phyloP scores from a whole-genome alignment of 2,329 filamentous ascomycete species.

The Dactylellina drechsleri region DNA sequence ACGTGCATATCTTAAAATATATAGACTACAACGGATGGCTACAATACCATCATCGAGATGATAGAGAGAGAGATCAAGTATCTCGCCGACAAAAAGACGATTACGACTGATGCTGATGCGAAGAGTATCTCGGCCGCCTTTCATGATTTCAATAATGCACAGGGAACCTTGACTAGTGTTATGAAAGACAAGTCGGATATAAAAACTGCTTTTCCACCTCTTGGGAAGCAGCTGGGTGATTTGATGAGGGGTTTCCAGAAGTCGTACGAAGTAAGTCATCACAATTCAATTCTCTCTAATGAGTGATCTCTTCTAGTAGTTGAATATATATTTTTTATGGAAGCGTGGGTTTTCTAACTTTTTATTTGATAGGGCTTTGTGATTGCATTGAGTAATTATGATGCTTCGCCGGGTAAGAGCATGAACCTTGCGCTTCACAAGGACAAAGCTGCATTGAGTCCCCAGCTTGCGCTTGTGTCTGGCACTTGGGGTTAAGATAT shows the following conservation, averaged over 20 bases:
- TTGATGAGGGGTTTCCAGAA: background rate
- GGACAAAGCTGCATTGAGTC: too few species aligned
- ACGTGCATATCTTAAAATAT: background rate
- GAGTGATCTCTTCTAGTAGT: too few species aligned
- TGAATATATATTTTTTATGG: too few species aligned
- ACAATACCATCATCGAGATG: background rate
- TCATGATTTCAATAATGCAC: background rate
- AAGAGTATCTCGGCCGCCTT: background rate
- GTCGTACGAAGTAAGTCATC: too few species aligned
- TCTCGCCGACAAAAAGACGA: background rate
- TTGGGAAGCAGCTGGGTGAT: background rate
- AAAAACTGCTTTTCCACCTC: background rate
- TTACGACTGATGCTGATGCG: background rate
- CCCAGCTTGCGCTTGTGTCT: too few species aligned
- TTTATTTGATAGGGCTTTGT: too few species aligned
- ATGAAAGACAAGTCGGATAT: background rate
- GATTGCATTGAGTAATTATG: too few species aligned
- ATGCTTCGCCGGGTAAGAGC: too few species aligned
- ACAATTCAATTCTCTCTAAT: too few species aligned
- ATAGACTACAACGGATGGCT: background rate
- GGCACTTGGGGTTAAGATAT: too few species aligned
- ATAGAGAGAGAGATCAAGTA: background rate
- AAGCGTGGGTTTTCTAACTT: too few species aligned
- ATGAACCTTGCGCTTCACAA: too few species aligned
- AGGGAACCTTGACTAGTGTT: background rate